Conservation (phyloP, 495 filamentous ascomycete genomes). For the Tetracladium setigerum region DNA sequence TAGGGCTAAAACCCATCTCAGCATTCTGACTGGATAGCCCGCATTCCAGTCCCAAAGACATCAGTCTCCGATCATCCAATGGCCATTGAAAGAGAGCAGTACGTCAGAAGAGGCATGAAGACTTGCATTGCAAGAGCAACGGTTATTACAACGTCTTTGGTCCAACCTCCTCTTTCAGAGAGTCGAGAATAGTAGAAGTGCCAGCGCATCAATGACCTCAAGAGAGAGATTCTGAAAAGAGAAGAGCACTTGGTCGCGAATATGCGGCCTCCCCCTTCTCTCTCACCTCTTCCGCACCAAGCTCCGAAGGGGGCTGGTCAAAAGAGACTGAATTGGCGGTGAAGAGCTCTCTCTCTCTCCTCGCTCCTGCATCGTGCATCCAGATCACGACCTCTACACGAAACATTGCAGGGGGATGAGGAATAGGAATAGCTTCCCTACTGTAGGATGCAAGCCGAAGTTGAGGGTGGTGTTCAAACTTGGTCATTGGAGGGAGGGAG, state of each 20-base stretch:
- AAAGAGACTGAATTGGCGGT: slow-evolving; percentile 19
- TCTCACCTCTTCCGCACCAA: slow-evolving; percentile 2
- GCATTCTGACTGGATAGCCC: slow-evolving; percentile 9
- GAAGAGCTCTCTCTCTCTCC: slow-evolving; percentile 3
- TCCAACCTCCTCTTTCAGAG: slow-evolving; percentile 19
- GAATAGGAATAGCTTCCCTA: no score
- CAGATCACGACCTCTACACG: no score
- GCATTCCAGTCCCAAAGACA: not conserved
- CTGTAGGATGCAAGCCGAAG: no score
- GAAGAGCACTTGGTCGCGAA: slow-evolving; percentile 19
- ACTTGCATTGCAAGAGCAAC: not conserved
- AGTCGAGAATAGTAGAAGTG: slow-evolving; percentile 1
- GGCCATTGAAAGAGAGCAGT: not conserved
- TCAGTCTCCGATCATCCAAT: slow-evolving; percentile 10
- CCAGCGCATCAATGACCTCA: slow-evolving; percentile 22
- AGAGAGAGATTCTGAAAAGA: not conserved
- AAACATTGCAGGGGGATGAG: no score
- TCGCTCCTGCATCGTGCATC: not conserved
- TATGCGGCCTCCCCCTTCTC: slow-evolving; percentile 22
- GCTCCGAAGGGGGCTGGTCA: not conserved
- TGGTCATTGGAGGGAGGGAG: no score
- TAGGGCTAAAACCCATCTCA: slow-evolving; percentile 13
- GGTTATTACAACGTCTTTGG: slow-evolving; percentile 18
- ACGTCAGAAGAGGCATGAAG: slow-evolving; percentile 1
- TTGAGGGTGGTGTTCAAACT: no score